phyloP scores from a whole-genome alignment of 805 yeast species.

The Wickerhamomyces bisporus region DNA sequence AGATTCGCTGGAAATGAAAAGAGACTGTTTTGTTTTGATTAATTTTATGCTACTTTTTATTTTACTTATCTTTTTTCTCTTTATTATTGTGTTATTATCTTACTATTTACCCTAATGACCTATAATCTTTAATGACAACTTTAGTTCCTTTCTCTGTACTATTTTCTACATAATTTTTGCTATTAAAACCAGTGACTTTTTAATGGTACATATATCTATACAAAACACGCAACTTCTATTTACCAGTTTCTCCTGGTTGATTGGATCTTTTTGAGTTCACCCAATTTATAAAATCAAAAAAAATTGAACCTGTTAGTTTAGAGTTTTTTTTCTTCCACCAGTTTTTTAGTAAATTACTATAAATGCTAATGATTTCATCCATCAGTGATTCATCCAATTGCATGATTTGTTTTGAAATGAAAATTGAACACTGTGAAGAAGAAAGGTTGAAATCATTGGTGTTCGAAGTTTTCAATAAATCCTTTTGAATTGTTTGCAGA shows the following conservation, averaged over 20 bases:
- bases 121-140: too few relatives aligned
- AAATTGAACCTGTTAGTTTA: slow-evolving; percentile 50
- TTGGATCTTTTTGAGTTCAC: slow-evolving; percentile 40
- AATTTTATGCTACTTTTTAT: too few relatives aligned
- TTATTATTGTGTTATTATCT: too few relatives aligned
- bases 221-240: too few relatives aligned
- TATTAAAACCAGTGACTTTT: too few relatives aligned
- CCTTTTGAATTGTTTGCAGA: slow-evolving; percentile 39
- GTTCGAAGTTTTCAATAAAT: slow-evolving; percentile 30
- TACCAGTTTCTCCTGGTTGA: not conserved
- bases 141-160: too few relatives aligned
- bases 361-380: slow-evolving; percentile 47
- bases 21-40: too few relatives aligned
- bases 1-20: too few relatives aligned
- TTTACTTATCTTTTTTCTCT: too few relatives aligned
- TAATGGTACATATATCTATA: too few relatives aligned
- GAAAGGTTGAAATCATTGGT: slow-evolving; percentile 32
- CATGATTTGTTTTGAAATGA: slow-evolving; percentile 53
- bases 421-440: slow-evolving; percentile 63
- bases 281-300: slow-evolving; percentile 81
- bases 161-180: too few relatives aligned
- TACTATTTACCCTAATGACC: too few relatives aligned
- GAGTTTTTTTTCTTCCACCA: slow-evolving; percentile 53
- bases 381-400: slow-evolving; percentile 27
- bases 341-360: slow-evolving; percentile 45